Evolutionary conservation across 371 early-diverging fungal genomes (phyloP).

Genomic region (Rhizopus delemar): DNA sequence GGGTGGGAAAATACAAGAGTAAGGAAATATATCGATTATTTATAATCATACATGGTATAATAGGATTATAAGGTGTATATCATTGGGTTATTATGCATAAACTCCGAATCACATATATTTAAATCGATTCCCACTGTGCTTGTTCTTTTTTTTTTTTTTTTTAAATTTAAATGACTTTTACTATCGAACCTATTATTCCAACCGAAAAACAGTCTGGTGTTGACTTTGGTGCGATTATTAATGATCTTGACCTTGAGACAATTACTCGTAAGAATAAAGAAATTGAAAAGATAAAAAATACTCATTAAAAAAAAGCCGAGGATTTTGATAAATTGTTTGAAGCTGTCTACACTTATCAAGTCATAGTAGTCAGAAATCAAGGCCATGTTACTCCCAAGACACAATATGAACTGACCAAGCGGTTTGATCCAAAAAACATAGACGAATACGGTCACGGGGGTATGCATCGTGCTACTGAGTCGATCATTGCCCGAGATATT

Average conservation of each 20-base stretch:
- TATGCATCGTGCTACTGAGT: conserved; percentile 41
- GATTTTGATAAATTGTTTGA: conserved; percentile 47
- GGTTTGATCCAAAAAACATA: conserved; percentile 47
- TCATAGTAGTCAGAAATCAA: conserved; percentile 45
- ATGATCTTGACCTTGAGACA: conserved; percentile 46
- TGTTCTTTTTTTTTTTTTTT: conserved; percentile 5
- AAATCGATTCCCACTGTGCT: not conserved
- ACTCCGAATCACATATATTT: too few species aligned
- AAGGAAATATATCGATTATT: too few species aligned
- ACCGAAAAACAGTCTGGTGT: conserved; percentile 44
- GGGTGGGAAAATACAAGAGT: too few species aligned
- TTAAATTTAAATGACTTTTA: conserved; percentile 39
- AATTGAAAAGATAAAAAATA: not conserved
- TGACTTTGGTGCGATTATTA: conserved; percentile 47
- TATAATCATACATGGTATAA: too few species aligned
- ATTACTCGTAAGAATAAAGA: conserved; percentile 32
- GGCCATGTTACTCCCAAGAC: conserved; percentile 43
- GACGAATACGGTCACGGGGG: conserved; percentile 51
- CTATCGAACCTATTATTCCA: conserved; percentile 40
- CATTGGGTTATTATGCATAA: not conserved
- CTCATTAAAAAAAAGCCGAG: conserved; percentile 23
- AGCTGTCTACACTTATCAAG: conserved; percentile 51
- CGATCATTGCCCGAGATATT: conserved; percentile 49
- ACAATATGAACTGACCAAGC: conserved; percentile 45
- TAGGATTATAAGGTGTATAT: too few species aligned